phyloP scores from a whole-genome alignment of 768 basidiomycete genomes.

The Hemileccinum rubropunctum region DNA sequence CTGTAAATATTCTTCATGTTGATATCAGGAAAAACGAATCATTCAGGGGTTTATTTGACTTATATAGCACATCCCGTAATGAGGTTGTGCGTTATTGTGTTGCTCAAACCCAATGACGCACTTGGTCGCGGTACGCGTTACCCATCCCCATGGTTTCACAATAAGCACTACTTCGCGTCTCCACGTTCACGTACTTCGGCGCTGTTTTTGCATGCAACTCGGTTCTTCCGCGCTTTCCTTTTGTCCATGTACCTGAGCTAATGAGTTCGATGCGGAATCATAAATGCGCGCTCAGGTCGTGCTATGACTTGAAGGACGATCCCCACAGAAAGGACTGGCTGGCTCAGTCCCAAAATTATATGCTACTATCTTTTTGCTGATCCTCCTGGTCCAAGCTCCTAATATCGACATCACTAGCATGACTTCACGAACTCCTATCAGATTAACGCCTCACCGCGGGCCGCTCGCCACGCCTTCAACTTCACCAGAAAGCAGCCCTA shows the following conservation, averaged over 20 bases:
- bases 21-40: not conserved
- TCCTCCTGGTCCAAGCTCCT: slow-evolving; percentile 15
- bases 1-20: too few species aligned
- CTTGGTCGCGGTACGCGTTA: not conserved
- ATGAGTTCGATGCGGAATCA: slow-evolving; percentile 6
- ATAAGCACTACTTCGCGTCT: slow-evolving; percentile 22
- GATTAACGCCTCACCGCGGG: slow-evolving; percentile 24
- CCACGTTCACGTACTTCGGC: slow-evolving; percentile 20
- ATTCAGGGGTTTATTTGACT: slow-evolving; percentile 14
- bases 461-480: slow-evolving; percentile 25
- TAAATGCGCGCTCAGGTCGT: slow-evolving; percentile 19
- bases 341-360: slow-evolving; percentile 27
- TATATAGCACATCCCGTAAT: slow-evolving; percentile 6
- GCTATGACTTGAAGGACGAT: slow-evolving; percentile 10
- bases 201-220: slow-evolving; percentile 1
- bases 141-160: slow-evolving; percentile 31
- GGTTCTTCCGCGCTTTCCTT: slow-evolving; percentile 11
- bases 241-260: slow-evolving; percentile 17
- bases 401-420: slow-evolving; percentile 19
- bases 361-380: slow-evolving; percentile 19
- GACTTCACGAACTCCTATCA: slow-evolving; percentile 26
- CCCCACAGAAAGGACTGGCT: slow-evolving; percentile 25
- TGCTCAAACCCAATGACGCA: slow-evolving; percentile 12
- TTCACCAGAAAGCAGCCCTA: slow-evolving; percentile 19
- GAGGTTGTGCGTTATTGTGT: slow-evolving; percentile 22